Conservation (phyloP, 176 grass and related monocot species). For the Poa pratensis region DNA sequence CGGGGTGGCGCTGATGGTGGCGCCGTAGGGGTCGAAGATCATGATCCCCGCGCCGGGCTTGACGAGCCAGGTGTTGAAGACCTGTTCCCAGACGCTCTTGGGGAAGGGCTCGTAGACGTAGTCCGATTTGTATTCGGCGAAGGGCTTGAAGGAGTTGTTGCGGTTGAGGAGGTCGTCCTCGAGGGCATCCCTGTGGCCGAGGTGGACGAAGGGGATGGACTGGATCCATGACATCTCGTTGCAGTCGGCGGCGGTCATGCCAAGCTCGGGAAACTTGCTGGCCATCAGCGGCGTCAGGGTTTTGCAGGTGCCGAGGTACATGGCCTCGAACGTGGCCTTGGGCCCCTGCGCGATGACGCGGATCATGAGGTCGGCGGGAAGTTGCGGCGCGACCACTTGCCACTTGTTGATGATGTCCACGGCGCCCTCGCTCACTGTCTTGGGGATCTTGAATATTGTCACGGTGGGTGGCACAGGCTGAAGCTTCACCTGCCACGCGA, state of each 20-base stretch:
- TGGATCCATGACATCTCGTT: constrained; percentile 52
- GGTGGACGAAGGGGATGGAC: constrained; percentile 37
- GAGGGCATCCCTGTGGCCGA: neutral
- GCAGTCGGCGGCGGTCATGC: constrained; percentile 27
- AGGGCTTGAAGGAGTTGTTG: neutral
- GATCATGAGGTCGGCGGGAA: constrained; percentile 45
- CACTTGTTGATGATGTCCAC: constrained; percentile 46
- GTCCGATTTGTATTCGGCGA: constrained; percentile 47
- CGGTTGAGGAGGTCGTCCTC: constrained; percentile 27
- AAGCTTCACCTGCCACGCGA: constrained; percentile 46
- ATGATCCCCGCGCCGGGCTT: constrained; percentile 41
- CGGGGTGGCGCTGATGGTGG: constrained; percentile 7
- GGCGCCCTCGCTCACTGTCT: constrained; percentile 36
- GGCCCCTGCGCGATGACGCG: neutral
- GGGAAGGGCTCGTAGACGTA: constrained; percentile 34
- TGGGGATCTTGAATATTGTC: constrained; percentile 33
- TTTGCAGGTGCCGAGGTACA: constrained; percentile 40
- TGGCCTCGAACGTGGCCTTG: constrained; percentile 6
- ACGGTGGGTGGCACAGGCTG: constrained; percentile 33
- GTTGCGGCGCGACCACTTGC: constrained; percentile 45
- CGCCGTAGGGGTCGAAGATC: constrained; percentile 49
- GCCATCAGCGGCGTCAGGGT: neutral
- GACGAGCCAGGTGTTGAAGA: constrained; percentile 3
- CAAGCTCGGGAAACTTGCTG: constrained; percentile 37
- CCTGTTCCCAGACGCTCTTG: constrained; percentile 21